Percentiles rank a stretch among this genome's conserved stretches.
Conservation (phyloP, 257 asterid species). For the Capsicum baccatum region DNA sequence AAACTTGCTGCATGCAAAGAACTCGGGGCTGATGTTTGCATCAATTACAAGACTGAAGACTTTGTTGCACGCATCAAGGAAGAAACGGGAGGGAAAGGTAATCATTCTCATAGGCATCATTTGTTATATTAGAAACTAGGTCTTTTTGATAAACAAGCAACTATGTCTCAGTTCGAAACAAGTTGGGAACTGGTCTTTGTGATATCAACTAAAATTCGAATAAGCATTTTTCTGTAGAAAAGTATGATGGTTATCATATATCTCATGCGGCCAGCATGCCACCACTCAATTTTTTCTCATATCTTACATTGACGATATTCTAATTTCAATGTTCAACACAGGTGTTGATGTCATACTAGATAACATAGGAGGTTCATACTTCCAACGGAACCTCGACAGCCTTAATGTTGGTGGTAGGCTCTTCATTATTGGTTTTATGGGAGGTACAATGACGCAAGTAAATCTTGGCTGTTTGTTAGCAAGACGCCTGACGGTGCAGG, state of each 20-base stretch:
- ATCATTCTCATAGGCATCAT: not conserved
- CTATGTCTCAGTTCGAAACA: not conserved
- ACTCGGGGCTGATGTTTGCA: conserved; percentile 95
- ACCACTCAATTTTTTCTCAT: not conserved
- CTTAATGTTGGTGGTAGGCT: conserved; percentile 83
- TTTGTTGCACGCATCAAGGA: conserved; percentile 85
- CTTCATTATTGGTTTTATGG: conserved; percentile 91
- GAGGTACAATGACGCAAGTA: conserved; percentile 70
- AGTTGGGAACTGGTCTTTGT: not conserved
- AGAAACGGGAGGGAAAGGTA: conserved; percentile 96
- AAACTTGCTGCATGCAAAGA: conserved; percentile 89
- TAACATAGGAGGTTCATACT: conserved; percentile 76
- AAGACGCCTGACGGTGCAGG: conserved; percentile 85
- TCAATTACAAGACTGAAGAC: conserved; percentile 92
- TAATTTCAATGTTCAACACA: conserved; percentile 35
- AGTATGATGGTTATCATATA: not conserved
- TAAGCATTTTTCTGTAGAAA: not conserved
- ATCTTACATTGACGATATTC: not conserved
- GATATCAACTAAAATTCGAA: not conserved
- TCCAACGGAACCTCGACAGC: conserved; percentile 76
- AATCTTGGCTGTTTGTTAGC: conserved; percentile 67
- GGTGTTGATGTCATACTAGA: conserved; percentile 96
- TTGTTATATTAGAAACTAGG: not conserved
- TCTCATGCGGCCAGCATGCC: not conserved
- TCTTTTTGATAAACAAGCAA: not conserved